Evolutionary conservation across 208 protist species (phyloP).

Genomic region (Leishmania mexicana): DNA sequence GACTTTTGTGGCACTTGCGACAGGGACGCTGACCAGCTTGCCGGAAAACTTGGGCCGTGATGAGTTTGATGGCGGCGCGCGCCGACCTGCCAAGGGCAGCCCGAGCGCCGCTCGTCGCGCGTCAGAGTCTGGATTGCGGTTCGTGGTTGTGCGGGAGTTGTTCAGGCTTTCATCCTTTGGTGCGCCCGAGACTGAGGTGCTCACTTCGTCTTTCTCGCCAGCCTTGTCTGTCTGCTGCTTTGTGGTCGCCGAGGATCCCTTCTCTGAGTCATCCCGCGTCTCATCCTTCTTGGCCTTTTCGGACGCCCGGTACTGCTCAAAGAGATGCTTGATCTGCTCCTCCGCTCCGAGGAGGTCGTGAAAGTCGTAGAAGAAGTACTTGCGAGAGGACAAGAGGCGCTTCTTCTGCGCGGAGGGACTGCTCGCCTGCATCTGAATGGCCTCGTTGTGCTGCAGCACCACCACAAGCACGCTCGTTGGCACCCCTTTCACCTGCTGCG

Average conservation of each 20-base stretch:
- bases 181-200: conserved; percentile 10
- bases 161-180: conserved; percentile 34
- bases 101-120: conserved; percentile 1
- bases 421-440: conserved; percentile 14
- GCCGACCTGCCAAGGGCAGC: conserved; percentile 16
- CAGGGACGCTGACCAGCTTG: not conserved
- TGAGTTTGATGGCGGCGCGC: conserved; percentile 8
- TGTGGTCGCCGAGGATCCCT: conserved; percentile 16
- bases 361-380: conserved; percentile 83
- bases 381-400: conserved; percentile 25
- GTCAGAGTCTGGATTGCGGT: conserved; percentile 19
- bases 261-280: conserved; percentile 23
- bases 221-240: conserved; percentile 19
- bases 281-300: conserved; percentile 22
- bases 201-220: conserved; percentile 25
- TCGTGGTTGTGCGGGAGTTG: conserved; percentile 16
- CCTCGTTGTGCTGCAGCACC: conserved; percentile 36
- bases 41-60: conserved; percentile 9
- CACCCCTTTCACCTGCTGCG: conserved; percentile 73
- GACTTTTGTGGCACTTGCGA: not conserved
- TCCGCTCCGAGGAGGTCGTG: conserved; percentile 73
- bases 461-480: conserved; percentile 77
- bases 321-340: conserved; percentile 44
- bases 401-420: conserved; percentile 18
- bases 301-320: conserved; percentile 37